Evolutionary conservation across 306 rosid genomes (phyloP), one percentile per base, ranked within the genome.

Genomic region (Vigna radiata): DNA sequence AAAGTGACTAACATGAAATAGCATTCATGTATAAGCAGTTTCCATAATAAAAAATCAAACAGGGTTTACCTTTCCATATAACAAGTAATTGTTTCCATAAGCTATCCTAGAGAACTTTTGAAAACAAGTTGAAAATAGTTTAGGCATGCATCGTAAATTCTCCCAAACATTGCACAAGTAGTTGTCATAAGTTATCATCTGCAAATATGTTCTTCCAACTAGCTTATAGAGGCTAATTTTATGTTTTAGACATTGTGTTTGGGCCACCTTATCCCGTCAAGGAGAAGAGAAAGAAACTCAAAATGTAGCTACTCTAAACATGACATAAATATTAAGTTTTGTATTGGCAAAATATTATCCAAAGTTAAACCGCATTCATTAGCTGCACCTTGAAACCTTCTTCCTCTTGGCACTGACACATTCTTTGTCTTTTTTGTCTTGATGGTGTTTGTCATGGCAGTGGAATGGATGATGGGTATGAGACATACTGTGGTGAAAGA

Each of bases 401-500:
- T 59, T 70, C 25, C 39, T 4, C 68, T 49, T 7, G 54, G 59
- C 47, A 11, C 68, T 52, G 11, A 68, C 52, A 31, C 17, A 19
- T 10, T 8, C 11, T 7, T 39, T 39, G 43, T 44, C 31, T 41
- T 8, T 58, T 49, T 53, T 53, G 3, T 43, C 2, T 23, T 54
- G 19, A 9, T 49, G 74, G 25, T 41, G 17, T 54, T 66, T 23
- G 33, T 29, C 1, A 67, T 60, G 72, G 47, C 80, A 92, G 97
- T 70, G 96, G 98, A 71, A 92, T 94, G 96, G 84, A 85, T 67
- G 95, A 82, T 55, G 99, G 93, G 67, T 92, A 89, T 74, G 82
- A 87, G 8, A 92, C 97, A 62, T 67, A 85, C 59, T 92, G 99
- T 43, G 97, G 99, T 39, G 97, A 95, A 79, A 80, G 99, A 88